Evolutionary conservation across 2,329 filamentous ascomycete species (phyloP).

Genomic region (Cordyceps cicadae): DNA sequence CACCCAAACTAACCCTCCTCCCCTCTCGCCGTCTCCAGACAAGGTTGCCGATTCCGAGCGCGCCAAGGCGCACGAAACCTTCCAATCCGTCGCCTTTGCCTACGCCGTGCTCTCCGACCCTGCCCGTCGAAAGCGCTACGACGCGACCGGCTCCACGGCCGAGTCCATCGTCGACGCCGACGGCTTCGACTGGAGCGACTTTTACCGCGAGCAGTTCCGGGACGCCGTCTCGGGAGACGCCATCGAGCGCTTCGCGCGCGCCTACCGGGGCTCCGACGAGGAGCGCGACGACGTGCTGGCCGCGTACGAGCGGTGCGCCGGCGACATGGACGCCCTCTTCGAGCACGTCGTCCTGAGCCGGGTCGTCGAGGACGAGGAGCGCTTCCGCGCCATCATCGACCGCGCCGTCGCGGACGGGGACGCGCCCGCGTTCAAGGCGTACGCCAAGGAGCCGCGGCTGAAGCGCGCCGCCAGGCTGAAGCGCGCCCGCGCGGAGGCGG

Average conservation of each 20-base stretch:
- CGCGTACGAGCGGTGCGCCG: slow-evolving; percentile 65
- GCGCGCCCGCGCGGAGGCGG: slow-evolving; percentile 56
- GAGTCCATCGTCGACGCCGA: slow-evolving; percentile 70
- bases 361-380: slow-evolving; percentile 72
- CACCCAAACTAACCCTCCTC: neutral
- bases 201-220: slow-evolving; percentile 76
- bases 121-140: slow-evolving; percentile 73
- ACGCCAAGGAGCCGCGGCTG: slow-evolving; percentile 64
- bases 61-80: slow-evolving; percentile 65
- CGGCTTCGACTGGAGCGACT: slow-evolving; percentile 84
- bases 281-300: slow-evolving; percentile 70
- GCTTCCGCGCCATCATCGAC: slow-evolving; percentile 75
- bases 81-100: slow-evolving; percentile 87
- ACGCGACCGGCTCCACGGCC: slow-evolving; percentile 79
- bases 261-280: slow-evolving; percentile 81
- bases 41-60: slow-evolving; percentile 65
- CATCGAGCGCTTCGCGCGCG: slow-evolving; percentile 65
- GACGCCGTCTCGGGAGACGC: slow-evolving; percentile 65
- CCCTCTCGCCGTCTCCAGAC: slow-evolving; percentile 43
- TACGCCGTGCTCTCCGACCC: slow-evolving; percentile 88
- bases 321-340: slow-evolving; percentile 71
- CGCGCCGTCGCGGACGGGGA: slow-evolving; percentile 64
- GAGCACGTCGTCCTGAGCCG: slow-evolving; percentile 80
- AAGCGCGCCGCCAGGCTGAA: slow-evolving; percentile 51
- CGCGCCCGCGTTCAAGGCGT: slow-evolving; percentile 58